Evolutionary conservation across 352 stramenopile genomes (phyloP).

Genomic region (Globisporangium radiosum): DNA sequence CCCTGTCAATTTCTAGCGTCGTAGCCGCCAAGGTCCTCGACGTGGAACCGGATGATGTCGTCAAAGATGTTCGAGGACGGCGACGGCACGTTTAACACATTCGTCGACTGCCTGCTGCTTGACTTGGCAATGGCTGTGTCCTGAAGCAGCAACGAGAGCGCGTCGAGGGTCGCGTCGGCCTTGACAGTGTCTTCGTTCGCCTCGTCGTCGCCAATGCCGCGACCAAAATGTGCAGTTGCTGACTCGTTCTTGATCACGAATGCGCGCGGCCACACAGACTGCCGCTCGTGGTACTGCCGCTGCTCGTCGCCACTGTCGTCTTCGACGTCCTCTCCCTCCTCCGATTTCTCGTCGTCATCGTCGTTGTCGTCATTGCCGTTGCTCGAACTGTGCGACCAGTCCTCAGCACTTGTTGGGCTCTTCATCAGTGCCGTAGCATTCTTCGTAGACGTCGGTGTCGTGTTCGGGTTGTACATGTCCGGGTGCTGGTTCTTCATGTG

Average conservation of each 20-base stretch:
- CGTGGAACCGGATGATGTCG: conserved; percentile 38
- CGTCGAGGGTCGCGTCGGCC: conserved; percentile 26
- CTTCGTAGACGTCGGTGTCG: neutral
- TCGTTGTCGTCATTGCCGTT: conserved; percentile 1
- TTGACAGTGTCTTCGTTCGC: conserved; percentile 3
- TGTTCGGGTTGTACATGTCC: conserved; percentile 8
- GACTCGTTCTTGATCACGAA: neutral
- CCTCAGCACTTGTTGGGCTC: conserved; percentile 9
- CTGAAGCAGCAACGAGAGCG: conserved; percentile 23
- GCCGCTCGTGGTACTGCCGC: neutral
- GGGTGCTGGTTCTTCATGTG: conserved; percentile 19
- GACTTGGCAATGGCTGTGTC: conserved; percentile 20
- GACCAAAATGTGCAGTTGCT: too few species aligned
- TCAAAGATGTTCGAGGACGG: conserved; percentile 22
- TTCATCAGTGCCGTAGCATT: conserved; percentile 3
- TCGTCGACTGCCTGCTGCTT: neutral
- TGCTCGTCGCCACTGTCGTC: neutral
- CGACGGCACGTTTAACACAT: neutral
- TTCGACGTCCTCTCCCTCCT: neutral
- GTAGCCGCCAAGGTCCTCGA: conserved; percentile 23
- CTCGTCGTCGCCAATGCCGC: neutral
- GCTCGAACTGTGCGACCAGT: conserved; percentile 8
- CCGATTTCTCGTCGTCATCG: neutral
- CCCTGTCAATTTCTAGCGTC: neutral
- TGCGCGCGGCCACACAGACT: neutral